These are phyloP conservation scores for Chytridiales sp. DNA, from an alignment of 371 early-diverging fungal species.

Conservation along the genomic window DNA sequence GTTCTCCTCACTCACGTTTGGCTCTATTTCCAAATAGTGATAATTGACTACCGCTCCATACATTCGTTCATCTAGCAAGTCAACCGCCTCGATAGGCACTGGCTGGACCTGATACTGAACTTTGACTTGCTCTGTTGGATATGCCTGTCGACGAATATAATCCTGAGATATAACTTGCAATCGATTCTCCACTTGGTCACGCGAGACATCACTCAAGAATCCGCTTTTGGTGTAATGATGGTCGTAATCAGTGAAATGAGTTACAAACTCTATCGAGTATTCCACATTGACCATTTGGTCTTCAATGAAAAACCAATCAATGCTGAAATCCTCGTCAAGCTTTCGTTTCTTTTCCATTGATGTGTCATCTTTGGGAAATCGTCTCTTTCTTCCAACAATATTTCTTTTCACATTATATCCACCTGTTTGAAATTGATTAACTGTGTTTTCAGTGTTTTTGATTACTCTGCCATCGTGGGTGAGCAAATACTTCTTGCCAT, in stretches of 20 bases:
- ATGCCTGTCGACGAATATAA: conserved; percentile 13
- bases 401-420: conserved; percentile 5
- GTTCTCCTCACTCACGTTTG: conserved; percentile 10
- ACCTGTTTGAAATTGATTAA: conserved; percentile 6
- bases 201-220: conserved; percentile 2
- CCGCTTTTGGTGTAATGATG: conserved; percentile 4
- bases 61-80: conserved; percentile 17
- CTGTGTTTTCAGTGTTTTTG: conserved; percentile 10
- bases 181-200: conserved; percentile 4
- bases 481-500: conserved; percentile 13
- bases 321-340: not conserved
- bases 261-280: not conserved
- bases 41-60: conserved; percentile 16
- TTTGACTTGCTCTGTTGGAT: conserved; percentile 7
- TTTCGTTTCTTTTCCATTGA: conserved; percentile 10
- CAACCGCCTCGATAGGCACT: conserved; percentile 9
- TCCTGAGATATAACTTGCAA: conserved; percentile 5
- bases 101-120: conserved; percentile 6
- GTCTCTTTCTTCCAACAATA: conserved; percentile 18
- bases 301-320: too few relatives aligned
- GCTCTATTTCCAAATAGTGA: conserved; percentile 16
- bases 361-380: conserved; percentile 3
- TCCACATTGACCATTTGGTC: conserved; percentile 6
- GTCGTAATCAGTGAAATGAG: not conserved
- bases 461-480: conserved; percentile 4